Conservation (phyloP, 495 filamentous ascomycete species). For the Podospora anserina region DNA sequence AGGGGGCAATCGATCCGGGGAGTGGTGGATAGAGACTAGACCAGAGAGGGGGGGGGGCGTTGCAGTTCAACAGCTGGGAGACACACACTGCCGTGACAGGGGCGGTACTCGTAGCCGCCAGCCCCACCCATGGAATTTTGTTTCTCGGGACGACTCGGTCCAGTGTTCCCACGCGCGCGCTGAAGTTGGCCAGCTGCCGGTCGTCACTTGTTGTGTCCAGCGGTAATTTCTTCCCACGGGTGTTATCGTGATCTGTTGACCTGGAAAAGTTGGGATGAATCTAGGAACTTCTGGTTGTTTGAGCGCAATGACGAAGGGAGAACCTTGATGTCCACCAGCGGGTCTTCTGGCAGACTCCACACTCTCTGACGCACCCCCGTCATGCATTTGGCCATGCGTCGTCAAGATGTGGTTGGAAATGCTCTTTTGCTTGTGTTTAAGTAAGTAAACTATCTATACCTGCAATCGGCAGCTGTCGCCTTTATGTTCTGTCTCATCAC, state of each 20-base stretch:
- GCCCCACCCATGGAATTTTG: background rate
- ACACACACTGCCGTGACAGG: too few relatives aligned
- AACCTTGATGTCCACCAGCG: background rate
- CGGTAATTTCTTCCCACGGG: too few relatives aligned
- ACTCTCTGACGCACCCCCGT: background rate
- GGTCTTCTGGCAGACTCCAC: background rate
- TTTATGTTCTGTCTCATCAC: background rate
- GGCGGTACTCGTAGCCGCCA: background rate
- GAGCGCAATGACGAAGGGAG: background rate
- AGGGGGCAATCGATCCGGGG: slow-evolving; percentile 6
- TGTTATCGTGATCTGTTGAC: background rate
- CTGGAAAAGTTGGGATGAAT: background rate
- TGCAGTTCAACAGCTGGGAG: background rate
- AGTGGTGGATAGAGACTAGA: background rate
- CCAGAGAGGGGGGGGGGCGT: background rate
- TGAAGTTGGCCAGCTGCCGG: background rate
- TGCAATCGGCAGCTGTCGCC: background rate
- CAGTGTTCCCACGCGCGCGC: too few relatives aligned
- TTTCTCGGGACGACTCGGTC: background rate
- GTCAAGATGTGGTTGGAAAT: too few relatives aligned
- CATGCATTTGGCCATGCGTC: background rate
- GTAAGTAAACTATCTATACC: too few relatives aligned
- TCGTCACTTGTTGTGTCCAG: too few relatives aligned
- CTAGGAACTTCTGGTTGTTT: background rate
- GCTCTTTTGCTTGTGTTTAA: too few relatives aligned